Conservation (phyloP, 176 grass and related monocot species). For the Olyra latifolia region DNA sequence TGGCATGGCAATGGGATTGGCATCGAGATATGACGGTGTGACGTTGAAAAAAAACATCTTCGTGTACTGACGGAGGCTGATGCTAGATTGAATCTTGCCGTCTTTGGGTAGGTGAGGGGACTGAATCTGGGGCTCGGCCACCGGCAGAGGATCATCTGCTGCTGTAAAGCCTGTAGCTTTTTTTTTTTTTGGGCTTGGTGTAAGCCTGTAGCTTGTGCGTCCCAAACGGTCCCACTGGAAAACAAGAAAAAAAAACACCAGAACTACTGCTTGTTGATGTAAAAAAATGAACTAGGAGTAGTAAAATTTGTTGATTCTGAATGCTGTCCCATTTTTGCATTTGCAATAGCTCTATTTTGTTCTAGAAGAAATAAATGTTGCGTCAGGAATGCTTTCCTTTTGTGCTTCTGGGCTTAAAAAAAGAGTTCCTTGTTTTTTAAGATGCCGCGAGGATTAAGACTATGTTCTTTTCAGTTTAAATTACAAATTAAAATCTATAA, state of each 20-base stretch:
- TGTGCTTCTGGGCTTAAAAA: background rate
- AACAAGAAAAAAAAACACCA: background rate
- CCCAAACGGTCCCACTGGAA: background rate
- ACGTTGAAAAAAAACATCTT: background rate
- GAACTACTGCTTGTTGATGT: background rate
- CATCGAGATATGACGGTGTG: background rate
- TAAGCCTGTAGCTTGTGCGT: background rate
- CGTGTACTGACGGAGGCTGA: background rate
- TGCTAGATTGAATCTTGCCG: slow-evolving; percentile 9
- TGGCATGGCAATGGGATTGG: background rate
- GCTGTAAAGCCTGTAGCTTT: background rate
- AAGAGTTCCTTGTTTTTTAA: background rate
- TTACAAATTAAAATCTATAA: too few relatives aligned
- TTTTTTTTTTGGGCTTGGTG: too few relatives aligned
- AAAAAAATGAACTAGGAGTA: background rate
- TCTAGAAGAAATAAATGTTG: background rate
- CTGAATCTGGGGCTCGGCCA: slow-evolving; percentile 24
- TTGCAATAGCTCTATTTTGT: background rate
- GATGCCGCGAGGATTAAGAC: too few relatives aligned
- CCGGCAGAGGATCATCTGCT: slow-evolving; percentile 5
- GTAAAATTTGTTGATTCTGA: background rate
- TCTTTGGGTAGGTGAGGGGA: slow-evolving; percentile 33
- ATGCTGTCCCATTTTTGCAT: background rate
- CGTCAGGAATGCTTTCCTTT: background rate
- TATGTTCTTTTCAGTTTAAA: too few relatives aligned